phyloP scores from a whole-genome alignment of 2,329 filamentous ascomycete genomes.

The Aspergillus quadrilineatus region DNA sequence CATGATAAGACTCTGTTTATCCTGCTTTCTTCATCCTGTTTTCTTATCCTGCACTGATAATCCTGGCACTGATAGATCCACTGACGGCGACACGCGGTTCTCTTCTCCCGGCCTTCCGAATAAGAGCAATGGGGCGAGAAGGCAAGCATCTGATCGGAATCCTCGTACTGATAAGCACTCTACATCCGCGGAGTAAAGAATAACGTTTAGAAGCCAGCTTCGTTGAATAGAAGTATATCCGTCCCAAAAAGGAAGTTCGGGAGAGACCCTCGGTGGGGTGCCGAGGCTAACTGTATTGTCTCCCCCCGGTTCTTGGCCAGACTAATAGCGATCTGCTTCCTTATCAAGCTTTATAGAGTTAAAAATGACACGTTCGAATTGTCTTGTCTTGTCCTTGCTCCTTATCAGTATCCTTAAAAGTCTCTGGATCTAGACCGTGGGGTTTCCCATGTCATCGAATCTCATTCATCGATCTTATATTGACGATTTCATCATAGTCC shows the following conservation, averaged over 20 bases:
- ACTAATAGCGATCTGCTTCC: background rate
- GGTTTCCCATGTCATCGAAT: too few species aligned
- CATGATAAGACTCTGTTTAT: background rate
- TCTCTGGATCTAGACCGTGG: too few species aligned
- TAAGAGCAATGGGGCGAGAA: conserved; percentile 9
- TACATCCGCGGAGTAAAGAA: background rate
- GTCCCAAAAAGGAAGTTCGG: conserved; percentile 24
- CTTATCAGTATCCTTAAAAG: too few species aligned
- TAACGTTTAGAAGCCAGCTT: background rate
- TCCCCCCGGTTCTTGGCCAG: background rate
- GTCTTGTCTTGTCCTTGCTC: background rate
- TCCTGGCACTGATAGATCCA: too few species aligned
- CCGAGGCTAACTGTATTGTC: background rate
- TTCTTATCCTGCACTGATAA: background rate
- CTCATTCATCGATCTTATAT: too few species aligned
- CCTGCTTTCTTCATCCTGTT: background rate
- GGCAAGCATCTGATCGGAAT: background rate
- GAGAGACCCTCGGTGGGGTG: conserved; percentile 13
- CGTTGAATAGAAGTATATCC: background rate
- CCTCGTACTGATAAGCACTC: conserved; percentile 1
- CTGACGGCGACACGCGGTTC: too few species aligned
- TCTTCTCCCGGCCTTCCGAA: conserved; percentile 3
- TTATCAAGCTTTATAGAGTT: conserved; percentile 2
- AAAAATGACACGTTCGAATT: background rate
- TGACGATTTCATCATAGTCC: too few species aligned